Evolutionary conservation across 495 filamentous ascomycete species (phyloP), one percentile per base, ranked within the genome.

Genomic region (Aspergillus ostianus): DNA sequence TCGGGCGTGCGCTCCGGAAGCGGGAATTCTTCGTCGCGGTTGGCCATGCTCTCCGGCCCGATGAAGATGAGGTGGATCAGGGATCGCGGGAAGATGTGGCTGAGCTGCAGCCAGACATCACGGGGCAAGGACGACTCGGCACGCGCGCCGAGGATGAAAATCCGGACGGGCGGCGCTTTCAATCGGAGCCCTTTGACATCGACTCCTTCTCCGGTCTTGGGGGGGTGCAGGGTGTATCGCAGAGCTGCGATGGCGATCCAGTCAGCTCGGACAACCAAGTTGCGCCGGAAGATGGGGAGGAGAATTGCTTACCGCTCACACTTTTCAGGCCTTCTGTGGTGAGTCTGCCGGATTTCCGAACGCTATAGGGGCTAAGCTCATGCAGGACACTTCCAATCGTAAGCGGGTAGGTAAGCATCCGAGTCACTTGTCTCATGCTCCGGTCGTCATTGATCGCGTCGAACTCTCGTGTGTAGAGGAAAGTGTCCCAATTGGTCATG

Each of bases 401-500:
- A 36, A 91, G 71, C 8, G 94, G 94, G 73, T 97, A 99, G 23
- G 94, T 99, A 59, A 99, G 80, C 67, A 98, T 82, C 58, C 88
- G 84, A 6, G 94, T 99, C 19, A 89, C 92, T 74, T 99, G 94
- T 57, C 94, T 81, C 83, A 98, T 85, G 62, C 84, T 87, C 36
- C 93, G 80, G 60, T 93, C 91, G 47, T 90, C 84, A 64, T 99
- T 90, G 67, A 99, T 89, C 8, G 94, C 94, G 44, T 84, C 81
- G 67, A 92, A 97, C 58, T 93, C 85, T 48, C 95, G 82, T 2
- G 92, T 90, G 68, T 96, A 99, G 51, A 98, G 74, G 59, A 91
- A 90, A 0, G 94, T 97, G 68, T 99, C 94, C 94, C 94, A 99
- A 72, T 94, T 98, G 32, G 90, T 96, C 89, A 98, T 93, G 77